Conservation (phyloP, 176 grass and related monocot species). For the Areca catechu region DNA sequence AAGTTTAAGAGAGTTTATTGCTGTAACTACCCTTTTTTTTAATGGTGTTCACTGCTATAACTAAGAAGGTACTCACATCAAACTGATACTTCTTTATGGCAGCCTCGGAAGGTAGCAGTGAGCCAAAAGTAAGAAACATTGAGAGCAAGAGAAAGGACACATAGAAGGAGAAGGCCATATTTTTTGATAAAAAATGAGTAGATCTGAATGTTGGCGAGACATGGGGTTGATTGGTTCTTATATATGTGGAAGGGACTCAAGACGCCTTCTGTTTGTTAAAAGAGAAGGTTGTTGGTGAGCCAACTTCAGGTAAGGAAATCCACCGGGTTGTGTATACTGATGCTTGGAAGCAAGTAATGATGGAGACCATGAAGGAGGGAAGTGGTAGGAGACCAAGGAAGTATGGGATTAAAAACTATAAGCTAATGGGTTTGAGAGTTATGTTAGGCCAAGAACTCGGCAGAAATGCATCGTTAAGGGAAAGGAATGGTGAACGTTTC, state of each 20-base stretch:
- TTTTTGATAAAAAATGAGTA: too few relatives aligned
- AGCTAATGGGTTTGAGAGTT: not conserved
- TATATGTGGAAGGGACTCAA: not conserved
- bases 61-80: conserved; percentile 36
- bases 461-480: not conserved
- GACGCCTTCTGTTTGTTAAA: conserved; percentile 12
- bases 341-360: conserved; percentile 52
- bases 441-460: not conserved
- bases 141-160: not conserved
- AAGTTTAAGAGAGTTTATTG: too few relatives aligned
- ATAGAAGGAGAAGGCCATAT: conserved; percentile 1
- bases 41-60: too few relatives aligned
- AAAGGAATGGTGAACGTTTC: not conserved
- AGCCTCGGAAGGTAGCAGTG: conserved; percentile 20
- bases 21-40: too few relatives aligned
- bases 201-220: not conserved
- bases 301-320: too few relatives aligned
- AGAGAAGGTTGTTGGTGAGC: not conserved
- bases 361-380: conserved; percentile 22
- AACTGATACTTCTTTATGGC: conserved; percentile 52
- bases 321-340: conserved; percentile 15
- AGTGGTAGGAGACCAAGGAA: not conserved
- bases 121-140: not conserved
- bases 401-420: not conserved
- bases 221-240: not conserved